Evolutionary conservation across 2,329 filamentous ascomycete genomes (phyloP).

Genomic region (Colletotrichum abscissum): DNA sequence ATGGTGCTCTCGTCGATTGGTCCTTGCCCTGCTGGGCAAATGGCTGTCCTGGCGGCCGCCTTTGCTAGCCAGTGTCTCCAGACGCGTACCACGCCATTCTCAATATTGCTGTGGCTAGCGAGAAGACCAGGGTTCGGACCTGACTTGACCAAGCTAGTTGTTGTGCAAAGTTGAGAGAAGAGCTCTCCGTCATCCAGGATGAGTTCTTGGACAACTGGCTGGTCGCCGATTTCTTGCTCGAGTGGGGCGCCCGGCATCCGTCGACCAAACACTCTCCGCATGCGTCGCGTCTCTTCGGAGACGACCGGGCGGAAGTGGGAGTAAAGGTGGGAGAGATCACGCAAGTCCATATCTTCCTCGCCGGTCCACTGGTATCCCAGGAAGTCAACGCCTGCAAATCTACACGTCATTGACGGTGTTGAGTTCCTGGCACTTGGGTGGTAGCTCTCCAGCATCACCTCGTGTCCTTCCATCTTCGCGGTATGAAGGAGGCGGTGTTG

Average conservation of each 20-base stretch:
- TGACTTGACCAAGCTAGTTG: constrained; percentile 75
- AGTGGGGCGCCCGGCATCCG: constrained; percentile 41
- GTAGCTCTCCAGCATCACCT: constrained; percentile 82
- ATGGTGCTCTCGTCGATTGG: constrained; percentile 48
- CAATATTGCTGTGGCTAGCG: constrained; percentile 72
- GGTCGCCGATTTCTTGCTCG: constrained; percentile 47
- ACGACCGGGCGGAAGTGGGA: constrained; percentile 76
- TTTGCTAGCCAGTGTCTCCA: constrained; percentile 78
- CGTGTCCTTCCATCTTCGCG: constrained; percentile 68
- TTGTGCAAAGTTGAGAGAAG: constrained; percentile 79
- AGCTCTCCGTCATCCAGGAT: constrained; percentile 76
- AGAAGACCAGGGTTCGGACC: constrained; percentile 72
- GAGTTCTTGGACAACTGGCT: constrained; percentile 68
- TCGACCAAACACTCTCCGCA: constrained; percentile 40
- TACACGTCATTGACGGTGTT: constrained; percentile 75
- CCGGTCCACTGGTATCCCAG: constrained; percentile 54
- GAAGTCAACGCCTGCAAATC: constrained; percentile 72
- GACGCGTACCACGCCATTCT: constrained; percentile 75
- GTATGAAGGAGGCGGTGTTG: constrained; percentile 72
- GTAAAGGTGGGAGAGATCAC: constrained; percentile 69
- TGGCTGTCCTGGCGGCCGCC: constrained; percentile 58
- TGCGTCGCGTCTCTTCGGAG: constrained; percentile 61
- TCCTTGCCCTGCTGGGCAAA: constrained; percentile 35
- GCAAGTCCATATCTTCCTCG: constrained; percentile 38
- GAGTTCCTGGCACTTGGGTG: constrained; percentile 76